phyloP scores from a whole-genome alignment of 208 protist species.

The Trypanosoma grayi region DNA sequence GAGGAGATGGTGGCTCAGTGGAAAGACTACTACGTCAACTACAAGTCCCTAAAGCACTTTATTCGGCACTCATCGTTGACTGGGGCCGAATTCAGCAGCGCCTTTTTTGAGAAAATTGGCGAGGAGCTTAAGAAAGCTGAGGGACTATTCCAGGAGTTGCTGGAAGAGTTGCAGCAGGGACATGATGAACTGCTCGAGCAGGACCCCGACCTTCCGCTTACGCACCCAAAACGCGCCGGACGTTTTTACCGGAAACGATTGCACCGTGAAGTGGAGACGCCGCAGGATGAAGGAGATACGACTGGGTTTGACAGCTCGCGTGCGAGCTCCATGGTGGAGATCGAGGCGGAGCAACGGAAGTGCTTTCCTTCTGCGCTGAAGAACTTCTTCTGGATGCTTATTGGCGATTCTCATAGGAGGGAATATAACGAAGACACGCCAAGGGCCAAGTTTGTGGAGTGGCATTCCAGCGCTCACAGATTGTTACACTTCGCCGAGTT shows the following conservation, averaged over 20 bases:
- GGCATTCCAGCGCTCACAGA: conserved; percentile 86
- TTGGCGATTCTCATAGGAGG: conserved; percentile 73
- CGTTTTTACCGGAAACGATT: conserved; percentile 60
- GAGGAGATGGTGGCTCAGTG: conserved; percentile 85
- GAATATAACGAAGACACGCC: conserved; percentile 61
- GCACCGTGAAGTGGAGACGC: neutral
- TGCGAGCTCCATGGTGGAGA: conserved; percentile 31
- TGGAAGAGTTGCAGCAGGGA: conserved; percentile 68
- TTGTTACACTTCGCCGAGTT: conserved; percentile 90
- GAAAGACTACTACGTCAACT: conserved; percentile 84
- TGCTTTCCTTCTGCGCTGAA: conserved; percentile 47
- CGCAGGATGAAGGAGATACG: conserved; percentile 7
- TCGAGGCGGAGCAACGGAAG: neutral
- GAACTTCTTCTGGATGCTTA: conserved; percentile 69
- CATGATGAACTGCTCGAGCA: conserved; percentile 69
- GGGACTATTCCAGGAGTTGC: conserved; percentile 65
- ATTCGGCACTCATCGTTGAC: conserved; percentile 70
- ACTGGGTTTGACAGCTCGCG: conserved; percentile 12
- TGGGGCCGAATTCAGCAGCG: conserved; percentile 68
- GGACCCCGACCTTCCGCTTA: conserved; percentile 46
- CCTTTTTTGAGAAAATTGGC: conserved; percentile 67
- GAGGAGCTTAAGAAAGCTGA: conserved; percentile 78
- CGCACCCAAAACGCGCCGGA: conserved; percentile 26
- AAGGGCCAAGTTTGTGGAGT: conserved; percentile 76
- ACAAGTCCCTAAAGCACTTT: conserved; percentile 86